These are phyloP conservation scores for Emmonsiellopsis sp. DNA, from an alignment of 2,329 filamentous ascomycete species.

Conservation along the genomic window DNA sequence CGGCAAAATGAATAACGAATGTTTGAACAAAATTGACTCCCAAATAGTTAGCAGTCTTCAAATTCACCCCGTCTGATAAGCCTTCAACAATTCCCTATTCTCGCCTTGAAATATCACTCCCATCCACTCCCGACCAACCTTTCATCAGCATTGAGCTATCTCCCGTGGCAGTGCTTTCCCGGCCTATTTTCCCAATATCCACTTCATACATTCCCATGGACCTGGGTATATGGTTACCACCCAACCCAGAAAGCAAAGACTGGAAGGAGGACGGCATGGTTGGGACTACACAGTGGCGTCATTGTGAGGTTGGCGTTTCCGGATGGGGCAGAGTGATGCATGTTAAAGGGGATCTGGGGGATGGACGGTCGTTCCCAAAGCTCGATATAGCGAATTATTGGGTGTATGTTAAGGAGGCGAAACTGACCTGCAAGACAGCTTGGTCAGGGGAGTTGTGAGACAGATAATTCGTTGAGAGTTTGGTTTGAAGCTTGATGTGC, in stretches of 20 bases:
- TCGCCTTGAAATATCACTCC: neutral
- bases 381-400: neutral
- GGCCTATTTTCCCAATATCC: neutral
- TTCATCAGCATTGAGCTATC: neutral
- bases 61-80: neutral
- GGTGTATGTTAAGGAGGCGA: conserved; percentile 1
- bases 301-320: neutral
- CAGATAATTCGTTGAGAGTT: neutral
- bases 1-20: neutral
- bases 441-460: neutral
- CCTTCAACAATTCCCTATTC: neutral
- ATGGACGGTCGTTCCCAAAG: neutral
- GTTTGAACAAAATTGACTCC: neutral
- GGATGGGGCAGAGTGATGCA: conserved; percentile 1
- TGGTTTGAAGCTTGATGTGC: neutral
- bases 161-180: neutral
- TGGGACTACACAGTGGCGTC: neutral
- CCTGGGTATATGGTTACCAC: neutral
- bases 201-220: neutral
- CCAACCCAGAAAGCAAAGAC: neutral
- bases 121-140: neutral
- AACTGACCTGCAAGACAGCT: neutral
- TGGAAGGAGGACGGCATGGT: neutral
- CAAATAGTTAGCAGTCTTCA: neutral
- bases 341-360: neutral